Evolutionary conservation across 495 filamentous ascomycete species (phyloP), one percentile per base, ranked within the genome.

Genomic region (Lichenothelia convexa): DNA sequence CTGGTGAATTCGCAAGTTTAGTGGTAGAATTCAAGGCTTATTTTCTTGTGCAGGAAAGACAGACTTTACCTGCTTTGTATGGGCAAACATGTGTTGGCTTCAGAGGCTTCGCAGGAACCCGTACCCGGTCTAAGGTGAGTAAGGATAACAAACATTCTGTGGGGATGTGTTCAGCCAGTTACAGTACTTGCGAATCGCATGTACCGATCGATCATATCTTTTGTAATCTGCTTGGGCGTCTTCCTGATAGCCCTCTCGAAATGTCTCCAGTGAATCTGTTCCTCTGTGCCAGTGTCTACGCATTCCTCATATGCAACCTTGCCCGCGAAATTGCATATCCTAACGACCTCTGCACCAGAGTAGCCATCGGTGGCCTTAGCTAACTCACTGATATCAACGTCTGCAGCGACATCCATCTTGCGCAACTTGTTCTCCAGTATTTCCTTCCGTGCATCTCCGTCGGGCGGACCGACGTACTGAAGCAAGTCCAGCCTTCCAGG

Each of bases 391-490:
- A 81, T 48, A 44, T 81, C 70, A 6, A 91, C 71, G 33, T 78
- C 76, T n/a, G 62, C 43, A 36, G 66, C 64, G 31, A 80, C 50
- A 32, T 70, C 64, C 47, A 72, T 71, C 34, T 68, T 71, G 31
- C 60, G 57, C 8, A 67, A 62, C 53, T 68, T 68, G 16, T 85
- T 80, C 20, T 63, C 54, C 16, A 92, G 59, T 20, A 97, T 94
- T 42, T 85, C 78, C 43, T 59, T 67, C 24, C 89, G 62, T 0
- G 83, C 86, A 23, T 69, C 68, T 26, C 68, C 54, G 46, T 85
- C 78, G 5, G 89, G 89, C 20, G 82, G 76, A 0, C 80, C 78
- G 21, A 97, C 84, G 46, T 93, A 93, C 36, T 94, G 67, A n/a
- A 87, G 66, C 42, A 79, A 72, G 49, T 92, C 84, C 51, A 97